phyloP scores from a whole-genome alignment of 345 rosid genomes.

The Arabis alpina region DNA sequence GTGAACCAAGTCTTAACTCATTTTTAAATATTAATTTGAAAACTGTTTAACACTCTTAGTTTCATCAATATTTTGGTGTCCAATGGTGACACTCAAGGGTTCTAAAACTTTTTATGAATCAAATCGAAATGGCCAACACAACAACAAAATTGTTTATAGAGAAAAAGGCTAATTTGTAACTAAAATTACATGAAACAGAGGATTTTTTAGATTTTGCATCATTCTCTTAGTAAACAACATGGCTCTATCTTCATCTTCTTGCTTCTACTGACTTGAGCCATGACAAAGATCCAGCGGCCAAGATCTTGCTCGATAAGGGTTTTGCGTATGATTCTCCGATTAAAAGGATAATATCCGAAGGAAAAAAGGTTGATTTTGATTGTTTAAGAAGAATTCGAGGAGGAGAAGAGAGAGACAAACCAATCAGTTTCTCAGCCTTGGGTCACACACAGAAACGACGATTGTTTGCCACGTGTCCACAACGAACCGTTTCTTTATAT shows the following conservation, averaged over 20 bases:
- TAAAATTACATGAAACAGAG: constrained; percentile 22
- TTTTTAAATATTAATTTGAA: too few species aligned
- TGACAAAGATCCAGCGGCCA: constrained; percentile 73
- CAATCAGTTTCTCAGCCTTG: too few species aligned
- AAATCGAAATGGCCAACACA: too few species aligned
- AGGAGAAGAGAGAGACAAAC: constrained; percentile 21
- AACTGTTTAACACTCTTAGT: too few species aligned
- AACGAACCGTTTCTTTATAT: too few species aligned
- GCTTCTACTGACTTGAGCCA: constrained; percentile 68
- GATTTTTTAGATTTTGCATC: constrained; percentile 1
- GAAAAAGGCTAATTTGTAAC: neutral
- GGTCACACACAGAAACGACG: too few species aligned
- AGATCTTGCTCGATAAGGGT: constrained; percentile 48
- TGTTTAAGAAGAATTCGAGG: constrained; percentile 35
- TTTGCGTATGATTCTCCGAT: neutral
- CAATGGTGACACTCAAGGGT: too few species aligned
- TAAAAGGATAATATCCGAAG: neutral
- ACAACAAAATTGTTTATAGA: neutral
- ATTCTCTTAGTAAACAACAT: neutral
- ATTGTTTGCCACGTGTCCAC: too few species aligned
- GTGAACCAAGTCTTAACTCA: too few species aligned
- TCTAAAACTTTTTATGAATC: too few species aligned
- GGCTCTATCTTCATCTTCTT: constrained; percentile 32
- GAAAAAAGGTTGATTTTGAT: constrained; percentile 15
- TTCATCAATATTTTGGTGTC: too few species aligned